A percentile compares a stretch with the other conserved stretches of the same genome.
phyloP scores from a whole-genome alignment of 2,329 filamentous ascomycete genomes.

The Alternaria sp. region DNA sequence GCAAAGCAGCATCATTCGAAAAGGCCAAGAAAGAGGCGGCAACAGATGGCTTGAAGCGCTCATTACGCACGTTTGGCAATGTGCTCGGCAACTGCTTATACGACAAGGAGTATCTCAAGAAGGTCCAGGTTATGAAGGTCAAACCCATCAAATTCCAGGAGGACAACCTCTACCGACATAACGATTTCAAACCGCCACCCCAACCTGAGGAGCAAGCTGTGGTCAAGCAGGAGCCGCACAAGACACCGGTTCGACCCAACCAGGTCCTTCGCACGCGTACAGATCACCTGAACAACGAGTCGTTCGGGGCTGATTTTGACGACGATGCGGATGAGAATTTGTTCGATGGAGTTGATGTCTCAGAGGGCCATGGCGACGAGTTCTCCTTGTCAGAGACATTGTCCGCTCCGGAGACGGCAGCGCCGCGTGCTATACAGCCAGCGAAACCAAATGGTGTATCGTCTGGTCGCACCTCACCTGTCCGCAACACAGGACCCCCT shows the following conservation, averaged over 20 bases:
- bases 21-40: constrained; percentile 99
- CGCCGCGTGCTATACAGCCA: constrained; percentile 16
- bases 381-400: constrained; percentile 35
- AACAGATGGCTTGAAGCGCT: constrained; percentile 90
- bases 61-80: constrained; percentile 91
- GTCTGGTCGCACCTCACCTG: constrained; percentile 31
- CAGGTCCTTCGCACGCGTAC: constrained; percentile 35
- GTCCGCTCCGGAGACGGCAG: constrained; percentile 23
- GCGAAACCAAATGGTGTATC: constrained; percentile 22
- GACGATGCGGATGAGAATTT: constrained; percentile 63
- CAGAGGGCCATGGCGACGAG: constrained; percentile 70
- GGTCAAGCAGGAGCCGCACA: constrained; percentile 38
- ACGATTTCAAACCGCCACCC: constrained; percentile 67
- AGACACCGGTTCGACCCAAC: constrained; percentile 30
- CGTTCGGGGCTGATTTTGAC: constrained; percentile 55
- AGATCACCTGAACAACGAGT: constrained; percentile 42
- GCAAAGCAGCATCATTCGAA: constrained; percentile 94
- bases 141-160: constrained; percentile 79
- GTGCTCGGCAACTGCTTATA: constrained; percentile 98
- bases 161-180: constrained; percentile 80
- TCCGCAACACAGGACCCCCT: constrained; percentile 24
- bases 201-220: constrained; percentile 40
- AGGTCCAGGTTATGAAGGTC: constrained; percentile 88
- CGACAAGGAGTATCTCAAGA: constrained; percentile 90
- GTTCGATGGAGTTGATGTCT: constrained; percentile 63